Evolutionary conservation across 768 basidiomycete genomes (phyloP), one percentile per base, ranked within the genome.

Genomic region (Exsudoporus frostii): DNA sequence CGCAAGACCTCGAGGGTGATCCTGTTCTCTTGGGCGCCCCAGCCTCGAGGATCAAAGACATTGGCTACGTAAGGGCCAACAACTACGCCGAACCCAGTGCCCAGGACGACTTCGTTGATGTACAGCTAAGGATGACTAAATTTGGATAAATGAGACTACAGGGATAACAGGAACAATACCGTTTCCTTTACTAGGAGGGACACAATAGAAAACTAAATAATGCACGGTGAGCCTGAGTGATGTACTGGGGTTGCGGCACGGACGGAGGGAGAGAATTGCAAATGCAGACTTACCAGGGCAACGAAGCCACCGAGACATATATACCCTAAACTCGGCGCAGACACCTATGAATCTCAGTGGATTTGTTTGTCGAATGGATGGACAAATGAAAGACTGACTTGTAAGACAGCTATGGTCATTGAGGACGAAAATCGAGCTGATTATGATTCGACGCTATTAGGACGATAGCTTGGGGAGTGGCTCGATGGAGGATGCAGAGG

Each of bases 61-160:
- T 80, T 78, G 27, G 83, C 81, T 44, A 76, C 81, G 53, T 91
- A 77, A 6, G 92, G 94, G 3, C 92, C 90, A 48, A 88, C 79
- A 44, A 83, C 32, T 6, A 77, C 54, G 1, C 77, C 74, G 52
- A 85, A 85, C 0, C 78, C 77, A 0, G 93, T 95, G 2, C 92
- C 94, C 24, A 97, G 84, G 29, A 95, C 86, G 33, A 96, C 94
- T 76, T 99, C 96, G 60, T 93, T 97, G 58, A 97, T 82, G 64
- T 88, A 97, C 6, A 96, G 63, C 82, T 91, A 46, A 17, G 25
- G 36, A 19, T 7, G n/a, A 15, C 20, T 32, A 48, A n/a, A n/a
- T n/a, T 11, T 34, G 27, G 27, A 44, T 37, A 40, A 14, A 48
- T 11, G 8, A n/a, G n/a, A 45, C 27, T 20, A 5, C n/a, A n/a